Evolutionary conservation across 2,329 filamentous ascomycete genomes (phyloP).

Genomic region (Metarhizium robertsii): DNA sequence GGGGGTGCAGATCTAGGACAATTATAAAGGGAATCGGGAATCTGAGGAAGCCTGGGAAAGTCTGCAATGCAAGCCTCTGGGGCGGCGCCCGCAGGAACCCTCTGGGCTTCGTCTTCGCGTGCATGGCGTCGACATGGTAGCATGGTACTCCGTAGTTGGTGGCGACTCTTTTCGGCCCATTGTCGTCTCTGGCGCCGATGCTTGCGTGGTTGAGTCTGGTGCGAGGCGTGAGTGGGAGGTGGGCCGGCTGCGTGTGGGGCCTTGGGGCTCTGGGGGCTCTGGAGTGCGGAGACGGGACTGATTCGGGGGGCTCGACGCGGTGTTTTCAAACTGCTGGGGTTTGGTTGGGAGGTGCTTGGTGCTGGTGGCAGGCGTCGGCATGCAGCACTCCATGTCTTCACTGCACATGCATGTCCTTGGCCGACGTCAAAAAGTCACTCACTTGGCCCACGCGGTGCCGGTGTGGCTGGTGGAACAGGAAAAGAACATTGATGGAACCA

Average conservation of each 20-base stretch:
- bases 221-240: not conserved
- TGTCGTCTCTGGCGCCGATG: not conserved
- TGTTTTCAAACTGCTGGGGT: not conserved
- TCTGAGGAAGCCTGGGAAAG: not conserved
- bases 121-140: not conserved
- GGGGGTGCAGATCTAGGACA: conserved; percentile 2
- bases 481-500: not conserved
- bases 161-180: conserved; percentile 9
- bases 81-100: conserved; percentile 1
- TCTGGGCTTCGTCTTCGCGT: not conserved
- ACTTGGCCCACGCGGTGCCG: not conserved
- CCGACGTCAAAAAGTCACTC: not conserved
- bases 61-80: not conserved
- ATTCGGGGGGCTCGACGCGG: not conserved
- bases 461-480: not conserved
- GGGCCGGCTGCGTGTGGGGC: no score
- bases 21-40: conserved; percentile 1
- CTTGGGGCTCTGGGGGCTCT: not conserved
- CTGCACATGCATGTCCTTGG: no score
- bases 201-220: not conserved
- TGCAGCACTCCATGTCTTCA: no score
- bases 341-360: not conserved
- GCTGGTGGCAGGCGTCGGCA: no score
- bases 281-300: conserved; percentile 6
- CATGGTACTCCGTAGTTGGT: not conserved